Conservation (phyloP, 2,329 filamentous ascomycete genomes). For the Scedosporium dehoogii region DNA sequence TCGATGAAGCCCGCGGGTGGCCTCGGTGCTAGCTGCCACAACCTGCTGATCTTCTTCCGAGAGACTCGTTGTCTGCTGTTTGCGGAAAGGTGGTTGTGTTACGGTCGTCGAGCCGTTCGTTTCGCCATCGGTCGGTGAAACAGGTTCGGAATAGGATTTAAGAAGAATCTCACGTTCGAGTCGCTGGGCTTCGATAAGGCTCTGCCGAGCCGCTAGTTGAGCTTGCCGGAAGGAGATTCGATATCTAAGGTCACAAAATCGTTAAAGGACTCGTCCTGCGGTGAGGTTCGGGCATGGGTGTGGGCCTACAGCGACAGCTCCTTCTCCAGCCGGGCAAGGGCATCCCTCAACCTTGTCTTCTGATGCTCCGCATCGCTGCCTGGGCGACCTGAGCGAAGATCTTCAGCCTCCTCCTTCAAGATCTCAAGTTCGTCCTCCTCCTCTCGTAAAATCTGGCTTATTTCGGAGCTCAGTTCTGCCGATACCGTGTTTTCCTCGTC, state of each 20-base stretch:
- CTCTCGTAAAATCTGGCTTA: slow-evolving; percentile 66
- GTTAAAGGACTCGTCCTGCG: not conserved
- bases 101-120: slow-evolving; percentile 10
- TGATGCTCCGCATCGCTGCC: slow-evolving; percentile 50
- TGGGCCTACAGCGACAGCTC: slow-evolving; percentile 58
- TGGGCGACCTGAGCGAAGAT: slow-evolving; percentile 40
- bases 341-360: slow-evolving; percentile 55
- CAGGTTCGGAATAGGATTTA: slow-evolving; percentile 45
- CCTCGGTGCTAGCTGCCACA: slow-evolving; percentile 67
- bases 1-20: slow-evolving; percentile 72
- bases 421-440: slow-evolving; percentile 78
- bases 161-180: slow-evolving; percentile 71
- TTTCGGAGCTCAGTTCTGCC: slow-evolving; percentile 69
- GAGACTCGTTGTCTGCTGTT: slow-evolving; percentile 24
- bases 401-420: slow-evolving; percentile 66
- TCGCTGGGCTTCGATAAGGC: slow-evolving; percentile 61
- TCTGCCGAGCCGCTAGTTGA: slow-evolving; percentile 67
- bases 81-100: slow-evolving; percentile 17
- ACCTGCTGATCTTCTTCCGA: slow-evolving; percentile 63
- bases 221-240: slow-evolving; percentile 70
- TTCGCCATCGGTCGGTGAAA: slow-evolving; percentile 16
- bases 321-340: slow-evolving; percentile 53
- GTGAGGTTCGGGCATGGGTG: not conserved
- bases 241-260: slow-evolving; percentile 24
- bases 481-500: slow-evolving; percentile 45